Evolutionary conservation across 2,329 filamentous ascomycete species (phyloP).

Genomic region (Microascus cirrosus): DNA sequence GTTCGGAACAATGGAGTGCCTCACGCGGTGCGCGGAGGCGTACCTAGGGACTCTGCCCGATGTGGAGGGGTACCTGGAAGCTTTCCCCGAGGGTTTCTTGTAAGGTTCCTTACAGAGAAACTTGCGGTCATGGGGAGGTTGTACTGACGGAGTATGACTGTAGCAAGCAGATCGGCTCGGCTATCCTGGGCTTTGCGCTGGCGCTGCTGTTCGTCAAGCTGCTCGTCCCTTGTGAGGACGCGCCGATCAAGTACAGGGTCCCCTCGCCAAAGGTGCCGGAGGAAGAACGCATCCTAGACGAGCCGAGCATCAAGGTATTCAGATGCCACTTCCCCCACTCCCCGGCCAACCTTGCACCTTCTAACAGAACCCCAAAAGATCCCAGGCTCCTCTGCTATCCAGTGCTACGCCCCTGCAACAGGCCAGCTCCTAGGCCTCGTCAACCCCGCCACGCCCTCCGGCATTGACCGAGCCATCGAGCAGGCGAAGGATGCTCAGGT

Average conservation of each 20-base stretch:
- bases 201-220: neutral
- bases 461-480: constrained; percentile 68
- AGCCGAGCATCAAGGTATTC: constrained; percentile 47
- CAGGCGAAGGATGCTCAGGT: constrained; percentile 64
- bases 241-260: constrained; percentile 47
- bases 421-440: constrained; percentile 71
- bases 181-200: neutral
- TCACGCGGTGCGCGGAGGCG: neutral
- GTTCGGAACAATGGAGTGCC: neutral
- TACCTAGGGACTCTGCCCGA: neutral
- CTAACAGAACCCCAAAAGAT: constrained; percentile 22
- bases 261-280: constrained; percentile 50
- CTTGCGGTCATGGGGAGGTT: neutral
- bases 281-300: constrained; percentile 44
- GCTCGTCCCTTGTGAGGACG: constrained; percentile 17
- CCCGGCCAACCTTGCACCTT: constrained; percentile 7
- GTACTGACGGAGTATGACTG: neutral
- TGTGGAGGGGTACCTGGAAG: neutral
- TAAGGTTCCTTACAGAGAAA: neutral
- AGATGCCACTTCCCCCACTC: neutral
- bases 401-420: constrained; percentile 84
- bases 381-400: constrained; percentile 56
- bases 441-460: constrained; percentile 63
- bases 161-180: neutral
- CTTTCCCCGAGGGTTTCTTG: neutral